Conservation (phyloP, 768 basidiomycete species). For the Coprinellus aureogranulatus region DNA sequence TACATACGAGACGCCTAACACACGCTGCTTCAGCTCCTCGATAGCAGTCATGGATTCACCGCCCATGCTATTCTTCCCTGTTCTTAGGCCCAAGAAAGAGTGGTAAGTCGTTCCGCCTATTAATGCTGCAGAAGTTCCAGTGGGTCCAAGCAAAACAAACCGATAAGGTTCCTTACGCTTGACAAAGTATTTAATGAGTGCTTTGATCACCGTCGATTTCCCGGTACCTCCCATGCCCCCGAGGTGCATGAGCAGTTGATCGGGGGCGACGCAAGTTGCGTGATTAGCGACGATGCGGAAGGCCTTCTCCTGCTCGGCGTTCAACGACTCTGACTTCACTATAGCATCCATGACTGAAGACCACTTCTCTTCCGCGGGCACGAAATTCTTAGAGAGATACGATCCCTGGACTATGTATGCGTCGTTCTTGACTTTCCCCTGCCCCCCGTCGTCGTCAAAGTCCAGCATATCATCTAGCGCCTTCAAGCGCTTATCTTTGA, state of each 20-base stretch:
- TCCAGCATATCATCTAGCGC: no score
- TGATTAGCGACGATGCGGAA: slow-evolving; percentile 27
- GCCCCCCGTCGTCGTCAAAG: neutral
- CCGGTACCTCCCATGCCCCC: slow-evolving; percentile 17
- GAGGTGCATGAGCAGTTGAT: slow-evolving; percentile 18
- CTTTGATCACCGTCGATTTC: slow-evolving; percentile 17
- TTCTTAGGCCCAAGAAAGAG: slow-evolving; percentile 2
- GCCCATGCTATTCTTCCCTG: no score
- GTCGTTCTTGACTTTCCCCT: neutral
- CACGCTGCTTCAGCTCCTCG: no score
- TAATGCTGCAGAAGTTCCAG: slow-evolving; percentile 23
- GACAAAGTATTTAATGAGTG: slow-evolving; percentile 23
- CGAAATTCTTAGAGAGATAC: neutral
- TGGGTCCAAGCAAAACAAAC: slow-evolving; percentile 24
- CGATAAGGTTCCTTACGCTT: slow-evolving; percentile 22
- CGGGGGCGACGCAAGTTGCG: neutral
- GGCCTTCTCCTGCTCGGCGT: slow-evolving; percentile 19
- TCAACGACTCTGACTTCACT: neutral
- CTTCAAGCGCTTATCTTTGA: no score
- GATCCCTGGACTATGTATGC: neutral
- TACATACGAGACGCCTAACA: neutral
- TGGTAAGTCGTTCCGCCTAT: slow-evolving; percentile 28
- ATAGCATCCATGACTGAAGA: neutral
- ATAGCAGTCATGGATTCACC: no score
- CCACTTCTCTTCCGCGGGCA: neutral